Base-by-base conservation (phyloP, 1,139 yeast species). In the Zygotorulaspora mrakii region DNA sequence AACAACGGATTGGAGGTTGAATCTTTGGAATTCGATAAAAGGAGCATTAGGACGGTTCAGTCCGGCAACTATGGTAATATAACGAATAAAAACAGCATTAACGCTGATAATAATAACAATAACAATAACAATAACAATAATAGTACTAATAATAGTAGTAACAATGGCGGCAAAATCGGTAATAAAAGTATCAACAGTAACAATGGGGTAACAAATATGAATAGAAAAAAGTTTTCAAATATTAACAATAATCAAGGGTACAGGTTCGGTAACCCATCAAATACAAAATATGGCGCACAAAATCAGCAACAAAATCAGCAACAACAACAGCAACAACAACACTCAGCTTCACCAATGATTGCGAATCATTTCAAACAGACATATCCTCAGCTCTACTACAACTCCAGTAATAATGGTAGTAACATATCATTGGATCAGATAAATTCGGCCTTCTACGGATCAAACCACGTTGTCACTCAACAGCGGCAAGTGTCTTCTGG, bases 341-440 rank as follows among this genome's bases (percentile, higher is more conserved):
- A 40, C 24, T 34, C 18, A 12, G 17, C 40, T 9, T 43, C 39
- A 32, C 33, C 46, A 3, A 37, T 33, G 17, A 40, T 49, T 14
- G 35, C 55, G 6, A 43, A 46, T 13, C 55, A 52, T 24, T 47
- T 54, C 30, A 57, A 52, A 26, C 53, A 53, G 27, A 44, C 53
- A 1, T 54, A 54, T 29, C 54, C 61, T 3, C 59, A 54, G 35
- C 28, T 53, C 39, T 49, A 51, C 30, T 51, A 50, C 38, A 52
- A 48, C 26, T 22, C 43, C 8, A 39, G 33, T 14, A 48, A 40
- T 12, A 42, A 37, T 35, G 42, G 35, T 8, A 48, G 53, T 31
- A 40, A 39, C 22, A 29, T 37, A 18, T 46, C 50, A 2, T 35
- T 46, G 29, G 43, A 42, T 10, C 48, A 43, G 20, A 31, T 44